phyloP scores from a whole-genome alignment of 2,329 filamentous ascomycete genomes.

The Beauveria asiatica region DNA sequence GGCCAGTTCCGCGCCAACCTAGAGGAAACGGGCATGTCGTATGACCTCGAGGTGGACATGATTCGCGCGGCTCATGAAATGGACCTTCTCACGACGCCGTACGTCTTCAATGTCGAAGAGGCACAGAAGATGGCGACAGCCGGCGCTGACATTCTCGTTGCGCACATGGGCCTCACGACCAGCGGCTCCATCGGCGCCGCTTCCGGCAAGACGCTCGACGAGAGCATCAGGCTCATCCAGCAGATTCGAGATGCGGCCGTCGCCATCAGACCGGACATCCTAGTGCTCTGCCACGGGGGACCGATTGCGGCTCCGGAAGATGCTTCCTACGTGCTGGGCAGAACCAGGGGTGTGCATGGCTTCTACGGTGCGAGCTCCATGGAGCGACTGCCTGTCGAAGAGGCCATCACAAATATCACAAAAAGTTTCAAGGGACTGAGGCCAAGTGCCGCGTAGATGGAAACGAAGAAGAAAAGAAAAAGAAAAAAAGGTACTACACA shows the following conservation, averaged over 20 bases:
- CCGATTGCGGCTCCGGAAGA: constrained; percentile 57
- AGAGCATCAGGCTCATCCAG: constrained; percentile 54
- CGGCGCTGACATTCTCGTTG: constrained; percentile 59
- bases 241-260: constrained; percentile 54
- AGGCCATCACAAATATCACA: constrained; percentile 46
- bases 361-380: constrained; percentile 65
- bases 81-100: constrained; percentile 59
- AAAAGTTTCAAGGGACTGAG: constrained; percentile 15
- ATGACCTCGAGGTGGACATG: constrained; percentile 58
- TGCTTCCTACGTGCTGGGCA: constrained; percentile 51
- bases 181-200: constrained; percentile 56
- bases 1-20: constrained; percentile 58
- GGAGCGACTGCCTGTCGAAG: constrained; percentile 60
- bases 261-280: constrained; percentile 46
- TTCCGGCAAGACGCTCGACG: constrained; percentile 52
- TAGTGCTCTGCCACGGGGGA: constrained; percentile 63
- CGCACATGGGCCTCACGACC: constrained; percentile 61
- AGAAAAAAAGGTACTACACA: background rate
- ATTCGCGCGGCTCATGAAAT: constrained; percentile 49
- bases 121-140: constrained; percentile 53
- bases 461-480: too few relatives aligned
- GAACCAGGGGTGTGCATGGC: constrained; percentile 57
- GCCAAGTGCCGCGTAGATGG: background rate
- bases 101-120: constrained; percentile 58
- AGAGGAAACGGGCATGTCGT: constrained; percentile 66